Percentiles rank a stretch among this genome's conserved stretches.
Evolutionary conservation across 208 protist genomes (phyloP).

Genomic region (Trypanosoma caninum): DNA sequence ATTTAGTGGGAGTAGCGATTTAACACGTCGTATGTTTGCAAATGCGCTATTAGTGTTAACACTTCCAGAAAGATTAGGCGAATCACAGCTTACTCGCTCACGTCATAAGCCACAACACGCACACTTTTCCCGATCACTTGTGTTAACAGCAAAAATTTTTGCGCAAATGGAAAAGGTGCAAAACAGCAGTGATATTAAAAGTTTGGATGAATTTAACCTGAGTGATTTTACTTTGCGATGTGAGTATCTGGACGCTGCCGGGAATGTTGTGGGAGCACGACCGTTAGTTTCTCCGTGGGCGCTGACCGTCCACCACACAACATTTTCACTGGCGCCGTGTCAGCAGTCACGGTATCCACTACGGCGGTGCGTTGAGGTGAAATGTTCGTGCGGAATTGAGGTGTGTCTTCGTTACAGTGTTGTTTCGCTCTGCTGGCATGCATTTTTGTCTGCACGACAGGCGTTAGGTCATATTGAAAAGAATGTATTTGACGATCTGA

Average conservation of each 20-base stretch:
- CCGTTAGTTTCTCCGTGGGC: conserved; percentile 29
- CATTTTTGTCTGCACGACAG: conserved; percentile 30
- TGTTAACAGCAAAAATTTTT: conserved; percentile 11
- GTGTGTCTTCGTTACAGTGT: conserved; percentile 51
- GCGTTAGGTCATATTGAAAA: conserved; percentile 39
- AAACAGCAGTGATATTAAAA: neutral
- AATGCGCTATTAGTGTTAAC: conserved; percentile 13
- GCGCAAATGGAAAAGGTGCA: conserved; percentile 1
- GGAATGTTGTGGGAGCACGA: conserved; percentile 17
- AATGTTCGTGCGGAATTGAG: conserved; percentile 35
- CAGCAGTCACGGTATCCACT: neutral
- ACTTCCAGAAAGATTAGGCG: conserved; percentile 4
- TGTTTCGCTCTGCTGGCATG: conserved; percentile 32
- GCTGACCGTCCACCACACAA: conserved; percentile 17
- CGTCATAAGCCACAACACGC: neutral
- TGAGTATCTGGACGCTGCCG: conserved; percentile 15
- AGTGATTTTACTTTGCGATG: conserved; percentile 24
- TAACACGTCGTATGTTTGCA: conserved; percentile 2
- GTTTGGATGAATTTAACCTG: conserved; percentile 22
- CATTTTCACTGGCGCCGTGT: too few relatives aligned
- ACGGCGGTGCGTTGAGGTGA: conserved; percentile 22
- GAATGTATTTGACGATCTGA: conserved; percentile 29
- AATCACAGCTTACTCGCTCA: neutral
- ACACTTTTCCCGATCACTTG: conserved; percentile 16
- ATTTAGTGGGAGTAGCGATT: neutral